These are phyloP conservation scores for Wickerhamomyces subpelliculosus DNA, from an alignment of 805 yeast genomes.

Conservation along the genomic window DNA sequence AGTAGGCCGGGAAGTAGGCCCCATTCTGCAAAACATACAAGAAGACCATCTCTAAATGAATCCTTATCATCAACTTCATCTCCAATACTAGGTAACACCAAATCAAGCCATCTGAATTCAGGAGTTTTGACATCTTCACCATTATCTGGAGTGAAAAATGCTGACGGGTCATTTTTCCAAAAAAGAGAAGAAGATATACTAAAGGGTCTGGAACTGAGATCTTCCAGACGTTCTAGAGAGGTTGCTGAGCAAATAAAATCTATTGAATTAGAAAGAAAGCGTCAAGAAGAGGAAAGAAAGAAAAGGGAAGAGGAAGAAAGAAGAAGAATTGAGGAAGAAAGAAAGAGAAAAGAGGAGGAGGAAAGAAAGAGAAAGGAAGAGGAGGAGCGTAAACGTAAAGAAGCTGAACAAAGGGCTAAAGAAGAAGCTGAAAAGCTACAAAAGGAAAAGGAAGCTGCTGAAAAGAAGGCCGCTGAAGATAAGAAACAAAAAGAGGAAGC, in stretches of 20 bases:
- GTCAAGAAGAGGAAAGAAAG: conserved; percentile 8
- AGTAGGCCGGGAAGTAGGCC: conserved; percentile 3
- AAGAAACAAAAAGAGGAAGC: conserved; percentile 3
- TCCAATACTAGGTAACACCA: neutral
- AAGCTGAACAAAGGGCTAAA: conserved; percentile 19
- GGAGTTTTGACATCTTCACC: neutral
- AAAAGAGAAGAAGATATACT: conserved; percentile 5
- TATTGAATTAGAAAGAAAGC: conserved; percentile 11
- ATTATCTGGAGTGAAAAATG: neutral
- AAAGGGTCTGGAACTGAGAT: conserved; percentile 8
- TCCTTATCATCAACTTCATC: neutral
- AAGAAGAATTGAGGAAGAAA: conserved; percentile 11
- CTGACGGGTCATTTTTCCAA: neutral
- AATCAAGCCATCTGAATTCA: neutral
- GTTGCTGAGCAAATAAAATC: conserved; percentile 10
- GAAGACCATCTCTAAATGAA: conserved; percentile 5
- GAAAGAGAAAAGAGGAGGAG: conserved; percentile 7
- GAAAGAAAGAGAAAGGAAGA: conserved; percentile 18
- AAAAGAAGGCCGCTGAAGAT: conserved; percentile 10
- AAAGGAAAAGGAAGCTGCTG: conserved; percentile 9
- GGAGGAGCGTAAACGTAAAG: conserved; percentile 13
- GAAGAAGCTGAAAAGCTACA: conserved; percentile 14
- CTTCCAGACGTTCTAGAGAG: conserved; percentile 3
- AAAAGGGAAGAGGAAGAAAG: conserved; percentile 13
- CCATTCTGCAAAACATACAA: conserved; percentile 4